Evolutionary conservation across 345 rosid genomes (phyloP), one percentile per base, ranked within the genome.

Genomic region (Dovyalis caffra): DNA sequence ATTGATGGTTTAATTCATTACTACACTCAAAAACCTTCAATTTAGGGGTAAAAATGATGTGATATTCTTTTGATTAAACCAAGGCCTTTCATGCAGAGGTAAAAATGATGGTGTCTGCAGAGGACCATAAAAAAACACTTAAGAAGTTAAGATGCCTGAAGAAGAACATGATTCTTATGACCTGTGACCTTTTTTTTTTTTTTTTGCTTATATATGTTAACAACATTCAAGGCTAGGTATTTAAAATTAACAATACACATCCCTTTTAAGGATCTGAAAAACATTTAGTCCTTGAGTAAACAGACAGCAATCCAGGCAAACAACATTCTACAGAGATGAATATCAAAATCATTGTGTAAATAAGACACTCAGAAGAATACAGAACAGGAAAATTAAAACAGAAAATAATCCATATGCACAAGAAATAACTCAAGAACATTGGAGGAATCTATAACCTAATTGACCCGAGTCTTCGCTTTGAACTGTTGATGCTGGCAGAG

Each of bases 401-500:
- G 66, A 62, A 56, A 56, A 61, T 74, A 28, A 29, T 76, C 38
- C 34, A 70, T 76, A 67, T 79, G 68, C 66, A 70, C 74, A 74
- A 70, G 31, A 43, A 61, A 76, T 45, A 69, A 77, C 75, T 28
- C 74, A 70, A 58, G 76, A 63, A 35, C 53, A 33, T 71, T 62
- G 8, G 68, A 61, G 8, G 68, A 61, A 45, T 70, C 62, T 82
- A 87, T 25, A 83, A 71, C 81, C 89, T 84, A 76, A 86, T 75
- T 5, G 91, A 92, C 5, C 91, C 70, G 3, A 83, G 69, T 70
- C 87, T 84, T 68, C 81, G 74, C 74, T 83, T 88, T 33, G 94
- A 89, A 38, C 75, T 78, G 65, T 73, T 85, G 83, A 76, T 74
- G 75, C 73, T 83, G 43, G 75, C 78, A 66, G 89, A 25, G 45